phyloP scores from a whole-genome alignment of 257 asterid species.

The Anisodus acutangulus region DNA sequence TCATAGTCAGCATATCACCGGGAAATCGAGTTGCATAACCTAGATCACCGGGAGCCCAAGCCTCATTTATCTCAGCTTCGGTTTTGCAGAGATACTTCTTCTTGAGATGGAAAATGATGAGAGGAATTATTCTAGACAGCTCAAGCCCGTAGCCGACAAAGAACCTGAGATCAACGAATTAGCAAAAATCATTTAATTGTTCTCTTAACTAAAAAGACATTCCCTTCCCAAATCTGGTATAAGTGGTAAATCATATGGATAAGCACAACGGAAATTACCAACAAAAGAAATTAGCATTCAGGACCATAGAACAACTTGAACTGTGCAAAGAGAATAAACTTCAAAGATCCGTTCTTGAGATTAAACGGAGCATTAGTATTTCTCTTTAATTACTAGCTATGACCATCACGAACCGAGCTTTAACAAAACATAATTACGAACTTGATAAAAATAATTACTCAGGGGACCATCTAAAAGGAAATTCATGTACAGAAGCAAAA shows the following conservation, averaged over 20 bases:
- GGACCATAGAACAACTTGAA: conserved; percentile 2
- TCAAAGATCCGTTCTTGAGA: not conserved
- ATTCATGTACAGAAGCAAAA: not conserved
- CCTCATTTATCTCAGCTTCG: conserved; percentile 76
- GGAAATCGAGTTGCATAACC: conserved; percentile 81
- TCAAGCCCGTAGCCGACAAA: conserved; percentile 96
- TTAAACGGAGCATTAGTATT: not conserved
- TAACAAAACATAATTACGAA: not conserved
- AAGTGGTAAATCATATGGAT: not conserved
- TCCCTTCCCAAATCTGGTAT: not conserved
- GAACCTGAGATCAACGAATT: conserved; percentile 63
- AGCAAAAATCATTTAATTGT: not conserved
- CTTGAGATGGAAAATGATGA: conserved; percentile 76
- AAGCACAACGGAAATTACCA: not conserved
- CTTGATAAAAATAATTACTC: not conserved
- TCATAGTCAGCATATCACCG: conserved; percentile 69
- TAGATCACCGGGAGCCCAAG: conserved; percentile 92
- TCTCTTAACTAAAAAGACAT: not conserved
- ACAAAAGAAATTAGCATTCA: not conserved
- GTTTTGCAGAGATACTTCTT: conserved; percentile 81
- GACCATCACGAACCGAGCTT: not conserved
- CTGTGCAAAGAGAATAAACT: not conserved
- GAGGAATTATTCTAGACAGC: conserved; percentile 77
- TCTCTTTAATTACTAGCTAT: not conserved
- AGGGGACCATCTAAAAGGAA: not conserved